These are phyloP conservation scores for Pelargonium citronellum DNA, from an alignment of 441 rosid genomes.

Conservation along the genomic window DNA sequence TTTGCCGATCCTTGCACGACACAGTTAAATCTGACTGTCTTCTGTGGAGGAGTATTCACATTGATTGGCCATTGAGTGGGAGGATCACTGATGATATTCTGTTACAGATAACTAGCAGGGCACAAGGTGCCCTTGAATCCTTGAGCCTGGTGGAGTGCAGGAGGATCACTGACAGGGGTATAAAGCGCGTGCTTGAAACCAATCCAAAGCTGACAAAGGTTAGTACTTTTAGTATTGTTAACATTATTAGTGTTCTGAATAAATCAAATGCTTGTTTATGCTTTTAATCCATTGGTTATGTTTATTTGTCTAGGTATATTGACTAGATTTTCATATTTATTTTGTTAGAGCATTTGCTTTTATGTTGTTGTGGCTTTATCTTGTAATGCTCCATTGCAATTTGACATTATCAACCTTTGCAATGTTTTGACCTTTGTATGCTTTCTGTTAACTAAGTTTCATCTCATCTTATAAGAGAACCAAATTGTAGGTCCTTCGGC, in stretches of 20 bases:
- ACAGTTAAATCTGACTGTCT: conserved; percentile 32
- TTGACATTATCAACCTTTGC: too few relatives aligned
- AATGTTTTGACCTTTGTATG: too few relatives aligned
- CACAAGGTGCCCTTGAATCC: conserved; percentile 36
- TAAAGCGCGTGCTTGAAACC: conserved; percentile 35
- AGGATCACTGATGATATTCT: conserved; percentile 38
- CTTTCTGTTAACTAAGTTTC: neutral
- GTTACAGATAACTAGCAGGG: conserved; percentile 33
- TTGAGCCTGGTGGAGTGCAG: conserved; percentile 39
- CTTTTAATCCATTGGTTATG: neutral
- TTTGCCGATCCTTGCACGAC: conserved; percentile 35
- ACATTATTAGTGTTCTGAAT: neutral
- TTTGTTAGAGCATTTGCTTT: neutral
- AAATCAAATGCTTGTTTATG: neutral
- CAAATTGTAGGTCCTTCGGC: neutral
- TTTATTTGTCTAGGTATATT: neutral
- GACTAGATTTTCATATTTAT: neutral
- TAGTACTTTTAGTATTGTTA: conserved; percentile 13
- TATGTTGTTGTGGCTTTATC: neutral
- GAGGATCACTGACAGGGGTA: conserved; percentile 37
- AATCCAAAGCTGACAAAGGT: conserved; percentile 43
- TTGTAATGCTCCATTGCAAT: too few relatives aligned
- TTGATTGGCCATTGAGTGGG: conserved; percentile 23
- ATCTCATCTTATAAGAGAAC: neutral
- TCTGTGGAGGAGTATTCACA: conserved; percentile 37